Evolutionary conservation across 768 basidiomycete species (phyloP), one percentile per base, ranked within the genome.

Genomic region (Porphyrellus cyaneotinctus): DNA sequence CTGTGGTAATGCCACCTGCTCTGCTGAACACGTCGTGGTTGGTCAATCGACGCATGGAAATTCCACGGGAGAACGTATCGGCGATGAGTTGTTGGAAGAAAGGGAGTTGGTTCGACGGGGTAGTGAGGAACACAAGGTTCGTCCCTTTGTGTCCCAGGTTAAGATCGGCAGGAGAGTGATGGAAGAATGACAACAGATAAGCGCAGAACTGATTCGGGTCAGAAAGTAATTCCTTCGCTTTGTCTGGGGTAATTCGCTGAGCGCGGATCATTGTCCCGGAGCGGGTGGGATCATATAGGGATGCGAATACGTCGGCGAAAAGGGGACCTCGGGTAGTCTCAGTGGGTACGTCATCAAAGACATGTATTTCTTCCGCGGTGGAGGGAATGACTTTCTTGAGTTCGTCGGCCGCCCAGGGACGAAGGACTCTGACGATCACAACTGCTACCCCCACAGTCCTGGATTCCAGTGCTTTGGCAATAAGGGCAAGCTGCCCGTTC

Each of bases 11-110:
- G 12, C 87, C 91, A 35, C 84, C 87, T 18, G 78, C 74, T 59
- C 80, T 84, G 20, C 87, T 88, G 70, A 88, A 84, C 30, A 81
- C 80, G 64, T 95, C 92, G 68, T 86, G 74, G 53, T 85, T 82
- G 17, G 80, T 80, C 30, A 89, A 71, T 39, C 84, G 79, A 54
- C 86, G 84, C 17, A 83, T 73, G 6, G 73, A 67, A 20, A 92
- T 74, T 3, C 72, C 68, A 17, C 70, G 72, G 31, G 77, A 70
- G 36, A 92, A 76, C 11, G 88, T 75, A 43, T 86, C 76, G 59
- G 82, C 81, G 39, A 83, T 67, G 51, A 73, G 66, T 12, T 75
- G 67, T 12, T 83, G 75, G 48, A 83, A 71, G 32, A 70, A 58
- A n/a, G 81, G 60, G n/a, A 81, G 65, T 22, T 76, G 56, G 18